Evolutionary conservation across 2,329 filamentous ascomycete species (phyloP).

Genomic region (Colletotrichum camelliae): DNA sequence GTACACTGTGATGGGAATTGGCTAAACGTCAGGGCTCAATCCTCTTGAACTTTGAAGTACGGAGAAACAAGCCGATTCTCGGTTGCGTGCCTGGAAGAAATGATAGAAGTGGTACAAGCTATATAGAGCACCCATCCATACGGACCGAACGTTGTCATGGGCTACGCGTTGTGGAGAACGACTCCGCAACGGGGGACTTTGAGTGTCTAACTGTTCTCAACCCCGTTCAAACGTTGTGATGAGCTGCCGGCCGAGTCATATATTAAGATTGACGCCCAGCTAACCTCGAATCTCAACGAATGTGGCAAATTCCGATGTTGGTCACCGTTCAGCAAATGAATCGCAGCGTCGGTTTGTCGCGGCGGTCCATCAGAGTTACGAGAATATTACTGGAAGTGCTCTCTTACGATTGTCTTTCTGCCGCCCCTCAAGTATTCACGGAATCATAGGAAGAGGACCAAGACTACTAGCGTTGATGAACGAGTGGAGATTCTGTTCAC

Average conservation of each 20-base stretch:
- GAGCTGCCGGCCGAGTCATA: background rate
- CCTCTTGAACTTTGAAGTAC: too few relatives aligned
- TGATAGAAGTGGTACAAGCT: background rate
- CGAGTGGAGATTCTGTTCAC: background rate
- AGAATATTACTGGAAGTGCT: background rate
- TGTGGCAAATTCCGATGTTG: too few relatives aligned
- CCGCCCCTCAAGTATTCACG: rapidly evolving
- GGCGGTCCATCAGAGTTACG: background rate
- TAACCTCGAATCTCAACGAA: background rate
- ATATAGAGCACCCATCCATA: background rate
- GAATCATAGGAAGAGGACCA: background rate
- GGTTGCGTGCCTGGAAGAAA: background rate
- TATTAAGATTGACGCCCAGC: background rate
- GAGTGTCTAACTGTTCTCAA: background rate
- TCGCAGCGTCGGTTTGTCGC: background rate
- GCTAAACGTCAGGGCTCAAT: too few relatives aligned
- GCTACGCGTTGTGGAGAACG: background rate
- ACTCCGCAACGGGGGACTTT: background rate
- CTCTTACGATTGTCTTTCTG: background rate
- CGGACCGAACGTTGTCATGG: background rate
- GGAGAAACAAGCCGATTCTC: too few relatives aligned
- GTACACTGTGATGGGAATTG: too few relatives aligned
- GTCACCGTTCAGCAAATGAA: background rate
- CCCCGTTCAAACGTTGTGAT: background rate
- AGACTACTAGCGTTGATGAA: background rate